Evolutionary conservation across 352 stramenopile genomes (phyloP), one percentile per base, ranked within the genome.

Genomic region (Pythium aquatile): DNA sequence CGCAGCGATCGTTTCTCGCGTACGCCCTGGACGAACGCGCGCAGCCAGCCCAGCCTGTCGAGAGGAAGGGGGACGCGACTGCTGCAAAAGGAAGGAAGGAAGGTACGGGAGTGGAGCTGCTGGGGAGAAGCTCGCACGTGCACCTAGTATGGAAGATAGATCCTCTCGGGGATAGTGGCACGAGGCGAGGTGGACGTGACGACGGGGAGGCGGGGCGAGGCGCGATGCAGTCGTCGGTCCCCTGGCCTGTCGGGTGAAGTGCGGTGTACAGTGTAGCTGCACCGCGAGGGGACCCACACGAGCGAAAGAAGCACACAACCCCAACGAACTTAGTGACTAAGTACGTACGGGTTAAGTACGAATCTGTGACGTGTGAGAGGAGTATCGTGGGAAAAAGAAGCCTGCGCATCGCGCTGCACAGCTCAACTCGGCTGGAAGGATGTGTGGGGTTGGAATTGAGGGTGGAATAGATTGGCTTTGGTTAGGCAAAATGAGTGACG

Each of bases 251-350:
- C 32, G 4, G 32, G 32, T 49, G 42, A 49, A 49, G 40, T 48
- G 40, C 14, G n/a, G n/a, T n/a, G n/a, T n/a, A n/a, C n/a, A 14
- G 14, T 48, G 40, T 48, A 48, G 42, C 42, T 49, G 16, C 30
- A 14, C 42, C 42, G 29, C 42, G 30, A 28, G 42, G 42, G 42
- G 42, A 16, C 5, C 29, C 48, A 51, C 17, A 29, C 49, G 49
- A 2, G 52, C n/a, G 47, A 40, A 32, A 26, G 28, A 30, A 37
- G 13, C 26, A 10, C 8, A 5, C 48, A 26, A 47, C 11, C 26
- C 32, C 40, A 61, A 53, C 55, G n/a, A n/a, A n/a, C n/a, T 61
- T 61, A 61, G 14, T 37, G 26, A 2, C 13, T 61, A 61, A 61
- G 55, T 61, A 16, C 55, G 55, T 8, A 35, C n/a, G 8, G 1